Base-by-base conservation (phyloP, 352 stramenopile species). In the Globisporangium rhizosaccharum region DNA sequence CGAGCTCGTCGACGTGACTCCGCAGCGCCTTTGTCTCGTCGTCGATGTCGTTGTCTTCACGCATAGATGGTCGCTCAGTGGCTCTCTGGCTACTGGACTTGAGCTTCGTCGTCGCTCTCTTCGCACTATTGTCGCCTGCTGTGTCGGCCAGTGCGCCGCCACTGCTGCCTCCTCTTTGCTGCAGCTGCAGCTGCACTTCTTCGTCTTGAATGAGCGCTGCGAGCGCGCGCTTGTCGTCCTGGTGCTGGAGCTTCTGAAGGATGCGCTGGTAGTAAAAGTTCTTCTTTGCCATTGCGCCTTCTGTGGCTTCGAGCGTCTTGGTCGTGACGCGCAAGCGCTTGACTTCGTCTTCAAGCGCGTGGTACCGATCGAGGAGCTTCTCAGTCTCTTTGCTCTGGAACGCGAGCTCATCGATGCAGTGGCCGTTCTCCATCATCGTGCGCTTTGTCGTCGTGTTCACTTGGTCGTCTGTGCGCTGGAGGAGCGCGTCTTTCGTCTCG, bases 371-470 rank as follows among this genome's bases (percentile, higher is more conserved):
- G n/a, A 92, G 51, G 7, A 92, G 42, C 55, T 86, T 83, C 50
- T 92, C 85, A 1, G 79, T 85, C 61, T 94, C 80, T 12, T 74
- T 73, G 65, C 79, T 90, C 55, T 88, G 77, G 49, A 83, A 87
- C 23, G 77, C 71, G 2, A 94, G 48, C 51, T 94, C 81, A 1
- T 87, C 73, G 18, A 85, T 82, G 41, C 85, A 79, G 49, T 90
- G 81, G 45, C 85, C 85, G 54, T 90, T 92, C 53, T 94, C 85
- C 55, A 90, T 70, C 69, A 92, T 85, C 26, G 76, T 92, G 45
- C 85, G 78, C 63, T 90, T 85, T 6, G 81, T 92, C 1, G 79
- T 79, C 7, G 78, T 84, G 25, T 75, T 72, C 3, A 89, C 65
- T 62, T 94, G 82, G 28, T 83, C 79, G 15, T 89, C 80, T 0